Conservation (phyloP, 2,329 filamentous ascomycete genomes). For the Botrytis pseudocinerea region DNA sequence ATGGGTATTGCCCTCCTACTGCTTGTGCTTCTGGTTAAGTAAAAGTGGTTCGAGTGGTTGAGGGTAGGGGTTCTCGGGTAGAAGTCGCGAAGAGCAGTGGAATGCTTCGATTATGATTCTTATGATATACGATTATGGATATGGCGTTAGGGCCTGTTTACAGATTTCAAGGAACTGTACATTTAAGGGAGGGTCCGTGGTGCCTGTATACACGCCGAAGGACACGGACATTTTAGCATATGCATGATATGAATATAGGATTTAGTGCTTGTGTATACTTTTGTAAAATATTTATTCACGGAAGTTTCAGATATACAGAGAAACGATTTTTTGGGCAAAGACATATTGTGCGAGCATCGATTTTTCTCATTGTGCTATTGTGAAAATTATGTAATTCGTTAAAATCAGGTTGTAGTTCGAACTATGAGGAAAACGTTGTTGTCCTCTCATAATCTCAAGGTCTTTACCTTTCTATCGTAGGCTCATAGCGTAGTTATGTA, state of each 20-base stretch:
- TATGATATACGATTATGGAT: too few species aligned
- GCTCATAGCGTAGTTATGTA: neutral
- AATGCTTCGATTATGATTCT: neutral
- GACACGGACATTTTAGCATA: neutral
- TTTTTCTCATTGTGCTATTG: neutral
- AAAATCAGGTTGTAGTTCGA: neutral
- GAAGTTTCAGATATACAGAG: neutral
- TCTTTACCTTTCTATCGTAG: neutral
- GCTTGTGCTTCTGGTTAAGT: constrained; percentile 22
- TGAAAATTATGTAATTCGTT: neutral
- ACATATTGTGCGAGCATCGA: accelerated
- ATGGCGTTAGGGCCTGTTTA: neutral
- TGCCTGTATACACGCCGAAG: neutral
- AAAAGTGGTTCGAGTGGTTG: neutral
- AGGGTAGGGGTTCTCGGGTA: neutral
- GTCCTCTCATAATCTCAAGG: neutral
- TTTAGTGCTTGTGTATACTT: neutral
- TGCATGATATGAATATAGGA: too few species aligned
- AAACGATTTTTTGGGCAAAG: too few species aligned
- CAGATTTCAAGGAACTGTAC: neutral
- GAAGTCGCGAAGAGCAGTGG: neutral
- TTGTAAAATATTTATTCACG: neutral
- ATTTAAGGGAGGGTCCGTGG: neutral
- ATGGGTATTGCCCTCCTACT: constrained; percentile 43
- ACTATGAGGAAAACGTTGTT: neutral